phyloP scores from a whole-genome alignment of 768 basidiomycete species.

The Psilocybe subaeruginosa region DNA sequence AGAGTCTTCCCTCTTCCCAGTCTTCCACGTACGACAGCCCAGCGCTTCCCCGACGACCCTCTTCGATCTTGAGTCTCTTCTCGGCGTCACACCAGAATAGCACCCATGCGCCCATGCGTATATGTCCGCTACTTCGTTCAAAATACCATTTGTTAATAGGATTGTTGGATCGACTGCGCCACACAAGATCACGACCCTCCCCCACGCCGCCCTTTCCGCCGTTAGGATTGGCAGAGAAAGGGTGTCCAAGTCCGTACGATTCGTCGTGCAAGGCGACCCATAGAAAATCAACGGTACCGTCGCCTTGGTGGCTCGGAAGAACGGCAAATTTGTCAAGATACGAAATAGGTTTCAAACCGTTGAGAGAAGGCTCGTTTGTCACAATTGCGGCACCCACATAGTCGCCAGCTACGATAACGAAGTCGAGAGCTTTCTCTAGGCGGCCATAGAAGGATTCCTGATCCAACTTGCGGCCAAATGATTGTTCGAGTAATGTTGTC shows the following conservation, averaged over 20 bases:
- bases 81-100: conserved; percentile 99
- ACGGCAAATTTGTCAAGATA: conserved; percentile 99
- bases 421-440: conserved; percentile 80
- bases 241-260: conserved; percentile 93
- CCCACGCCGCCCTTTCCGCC: conserved; percentile 90
- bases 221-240: conserved; percentile 93
- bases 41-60: conserved; percentile 62
- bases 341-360: conserved; percentile 55
- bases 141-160: conserved; percentile 99
- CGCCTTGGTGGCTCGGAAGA: conserved; percentile 91
- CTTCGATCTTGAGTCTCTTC: conserved; percentile 73
- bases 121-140: conserved; percentile 90
- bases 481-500: conserved; percentile 82
- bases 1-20: conserved; percentile 76
- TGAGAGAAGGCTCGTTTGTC: conserved; percentile 60
- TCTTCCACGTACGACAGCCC: conserved; percentile 74
- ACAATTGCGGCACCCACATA: conserved; percentile 95
- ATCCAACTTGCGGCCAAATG: conserved; percentile 79
- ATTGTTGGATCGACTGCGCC: conserved; percentile 92
- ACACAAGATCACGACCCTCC: conserved; percentile 92
- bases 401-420: conserved; percentile 92
- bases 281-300: conserved; percentile 98
- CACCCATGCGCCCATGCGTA: conserved; percentile 85
- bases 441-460: conserved; percentile 77
- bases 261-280: conserved; percentile 99